Evolutionary conservation across 2,329 filamentous ascomycete genomes (phyloP).

Genomic region (Phaeoacremonium minimum): DNA sequence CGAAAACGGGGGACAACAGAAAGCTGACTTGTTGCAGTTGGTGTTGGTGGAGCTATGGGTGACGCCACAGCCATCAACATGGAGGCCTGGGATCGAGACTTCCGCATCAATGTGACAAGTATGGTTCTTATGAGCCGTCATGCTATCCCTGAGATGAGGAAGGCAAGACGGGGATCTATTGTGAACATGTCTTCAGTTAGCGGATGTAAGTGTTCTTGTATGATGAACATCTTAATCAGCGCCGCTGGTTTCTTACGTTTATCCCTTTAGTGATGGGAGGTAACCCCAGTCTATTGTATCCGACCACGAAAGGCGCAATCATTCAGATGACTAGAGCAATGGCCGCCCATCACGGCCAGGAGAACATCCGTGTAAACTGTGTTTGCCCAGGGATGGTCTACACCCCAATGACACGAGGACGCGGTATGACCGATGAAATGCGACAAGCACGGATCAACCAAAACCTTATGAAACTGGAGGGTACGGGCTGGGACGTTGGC

Average conservation of each 20-base stretch:
- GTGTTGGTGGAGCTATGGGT: conserved; percentile 25
- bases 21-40: conserved; percentile 14
- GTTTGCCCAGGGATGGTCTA: conserved; percentile 20
- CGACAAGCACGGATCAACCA: conserved; percentile 18
- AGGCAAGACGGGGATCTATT: conserved; percentile 24
- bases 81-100: conserved; percentile 21
- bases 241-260: neutral
- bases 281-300: conserved; percentile 34
- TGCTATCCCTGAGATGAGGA: conserved; percentile 26
- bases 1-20: neutral
- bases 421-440: conserved; percentile 21
- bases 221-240: too few species aligned
- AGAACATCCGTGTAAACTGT: conserved; percentile 41
- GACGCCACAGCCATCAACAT: conserved; percentile 21
- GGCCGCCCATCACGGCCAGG: conserved; percentile 39
- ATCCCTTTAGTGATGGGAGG: conserved; percentile 27
- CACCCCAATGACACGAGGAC: conserved; percentile 17
- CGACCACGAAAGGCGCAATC: conserved; percentile 36
- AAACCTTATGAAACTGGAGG: conserved; percentile 18
- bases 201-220: conserved; percentile 17
- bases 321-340: conserved; percentile 19
- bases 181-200: conserved; percentile 29
- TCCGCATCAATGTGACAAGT: conserved; percentile 27
- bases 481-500: conserved; percentile 20
- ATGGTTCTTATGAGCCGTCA: conserved; percentile 27